Conservation (phyloP, 2,329 filamentous ascomycete species). For the Hymenoscyphus occultus region DNA sequence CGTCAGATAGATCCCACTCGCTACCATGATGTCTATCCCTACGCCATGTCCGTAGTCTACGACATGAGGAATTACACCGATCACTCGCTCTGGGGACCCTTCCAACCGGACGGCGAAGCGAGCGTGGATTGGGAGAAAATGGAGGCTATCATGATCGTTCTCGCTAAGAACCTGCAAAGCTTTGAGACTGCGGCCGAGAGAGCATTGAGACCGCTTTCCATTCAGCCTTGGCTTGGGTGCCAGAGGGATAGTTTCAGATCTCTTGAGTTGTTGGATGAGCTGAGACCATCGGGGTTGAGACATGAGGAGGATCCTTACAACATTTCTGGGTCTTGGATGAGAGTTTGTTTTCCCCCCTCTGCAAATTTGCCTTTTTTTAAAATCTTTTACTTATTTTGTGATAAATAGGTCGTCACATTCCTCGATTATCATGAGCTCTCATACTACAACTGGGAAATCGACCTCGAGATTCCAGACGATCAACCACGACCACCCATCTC, state of each 20-base stretch:
- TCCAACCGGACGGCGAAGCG: conserved; percentile 58
- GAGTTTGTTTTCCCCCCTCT: conserved; percentile 45
- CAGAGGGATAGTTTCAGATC: conserved; percentile 16
- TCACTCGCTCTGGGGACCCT: conserved; percentile 67
- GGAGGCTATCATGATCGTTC: conserved; percentile 68
- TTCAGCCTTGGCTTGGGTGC: conserved; percentile 17
- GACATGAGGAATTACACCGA: conserved; percentile 67
- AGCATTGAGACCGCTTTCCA: conserved; percentile 17
- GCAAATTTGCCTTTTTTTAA: neutral
- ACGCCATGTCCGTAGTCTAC: conserved; percentile 68
- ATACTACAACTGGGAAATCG: conserved; percentile 60
- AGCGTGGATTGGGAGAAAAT: conserved; percentile 77
- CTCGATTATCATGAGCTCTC: conserved; percentile 71
- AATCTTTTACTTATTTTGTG: neutral
- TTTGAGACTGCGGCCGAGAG: conserved; percentile 36
- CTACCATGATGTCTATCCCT: conserved; percentile 47
- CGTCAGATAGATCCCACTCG: conserved; percentile 31
- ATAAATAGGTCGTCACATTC: neutral
- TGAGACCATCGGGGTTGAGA: neutral
- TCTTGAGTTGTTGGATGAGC: conserved; percentile 4
- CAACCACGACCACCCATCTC: conserved; percentile 53
- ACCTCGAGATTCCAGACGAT: conserved; percentile 40
- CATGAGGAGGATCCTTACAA: conserved; percentile 62
- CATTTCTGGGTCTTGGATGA: conserved; percentile 67
- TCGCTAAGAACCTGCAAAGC: conserved; percentile 59